A percentile compares a stretch with the other conserved stretches of the same genome.
Evolutionary conservation across 371 early-diverging fungal genomes (phyloP).

Genomic region (Mucor velutinosus): DNA sequence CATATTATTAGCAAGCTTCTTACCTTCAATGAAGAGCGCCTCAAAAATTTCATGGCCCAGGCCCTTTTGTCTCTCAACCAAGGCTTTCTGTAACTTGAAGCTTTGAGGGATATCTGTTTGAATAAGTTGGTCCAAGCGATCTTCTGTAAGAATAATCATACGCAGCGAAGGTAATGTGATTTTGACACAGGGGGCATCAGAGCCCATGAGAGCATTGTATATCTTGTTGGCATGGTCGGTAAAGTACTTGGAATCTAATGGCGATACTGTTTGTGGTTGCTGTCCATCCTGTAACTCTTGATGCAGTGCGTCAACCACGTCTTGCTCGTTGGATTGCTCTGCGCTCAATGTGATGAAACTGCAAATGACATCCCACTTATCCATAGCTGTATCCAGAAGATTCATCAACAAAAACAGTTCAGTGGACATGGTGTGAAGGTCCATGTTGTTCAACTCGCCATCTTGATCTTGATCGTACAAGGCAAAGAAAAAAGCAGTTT

Average conservation of each 20-base stretch:
- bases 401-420: conserved; percentile 74
- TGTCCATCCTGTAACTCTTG: not conserved
- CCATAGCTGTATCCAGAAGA: conserved; percentile 48
- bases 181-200: conserved; percentile 21
- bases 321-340: conserved; percentile 49
- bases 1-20: conserved; percentile 35
- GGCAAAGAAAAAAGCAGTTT: conserved; percentile 80
- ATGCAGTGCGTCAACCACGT: conserved; percentile 1
- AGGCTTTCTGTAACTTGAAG: conserved; percentile 58
- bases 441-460: conserved; percentile 66
- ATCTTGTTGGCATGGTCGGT: not conserved
- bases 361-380: conserved; percentile 58
- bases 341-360: conserved; percentile 62
- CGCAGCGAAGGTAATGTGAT: conserved; percentile 45
- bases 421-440: conserved; percentile 82
- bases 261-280: not conserved
- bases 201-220: not conserved
- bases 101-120: conserved; percentile 55
- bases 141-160: conserved; percentile 72
- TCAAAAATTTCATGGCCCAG: conserved; percentile 53
- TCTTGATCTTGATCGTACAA: conserved; percentile 77
- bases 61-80: conserved; percentile 37
- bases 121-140: conserved; percentile 65
- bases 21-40: conserved; percentile 44
- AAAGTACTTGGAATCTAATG: conserved; percentile 3